Conservation (phyloP, 352 stramenopile species). For the Phytophthora boehmeriae region DNA sequence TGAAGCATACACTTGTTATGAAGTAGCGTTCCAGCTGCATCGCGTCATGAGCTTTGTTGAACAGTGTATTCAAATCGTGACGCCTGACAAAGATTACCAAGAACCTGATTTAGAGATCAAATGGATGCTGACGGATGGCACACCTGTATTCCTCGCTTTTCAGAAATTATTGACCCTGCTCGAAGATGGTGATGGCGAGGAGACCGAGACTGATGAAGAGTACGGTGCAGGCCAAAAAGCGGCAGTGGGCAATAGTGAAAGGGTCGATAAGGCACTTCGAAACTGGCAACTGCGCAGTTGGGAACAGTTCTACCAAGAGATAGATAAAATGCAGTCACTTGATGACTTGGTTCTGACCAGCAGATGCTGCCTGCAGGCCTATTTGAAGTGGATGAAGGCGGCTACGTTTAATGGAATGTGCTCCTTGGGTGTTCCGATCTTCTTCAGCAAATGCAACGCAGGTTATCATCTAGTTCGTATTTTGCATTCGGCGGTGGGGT, state of each 20-base stretch:
- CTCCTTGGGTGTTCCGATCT: slow-evolving; percentile 27
- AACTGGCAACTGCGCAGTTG: slow-evolving; percentile 61
- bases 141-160: slow-evolving; percentile 53
- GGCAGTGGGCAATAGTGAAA: neutral
- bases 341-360: slow-evolving; percentile 66
- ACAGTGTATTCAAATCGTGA: slow-evolving; percentile 42
- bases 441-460: slow-evolving; percentile 72
- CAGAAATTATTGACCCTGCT: slow-evolving; percentile 40
- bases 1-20: slow-evolving; percentile 69
- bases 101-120: slow-evolving; percentile 58
- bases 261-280: slow-evolving; percentile 2
- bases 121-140: slow-evolving; percentile 44
- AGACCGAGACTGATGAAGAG: slow-evolving; percentile 19
- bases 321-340: slow-evolving; percentile 50
- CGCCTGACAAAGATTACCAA: slow-evolving; percentile 33
- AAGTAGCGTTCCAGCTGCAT: slow-evolving; percentile 66
- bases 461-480: slow-evolving; percentile 72
- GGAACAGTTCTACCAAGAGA: slow-evolving; percentile 48
- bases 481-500: slow-evolving; percentile 51
- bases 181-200: slow-evolving; percentile 35
- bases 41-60: slow-evolving; percentile 54
- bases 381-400: slow-evolving; percentile 47
- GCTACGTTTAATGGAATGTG: slow-evolving; percentile 14
- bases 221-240: neutral
- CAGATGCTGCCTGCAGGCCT: slow-evolving; percentile 53